Base-by-base conservation (phyloP, 1,284 basidiomycete genomes). In the Rhodotorula mucilaginosa region DNA sequence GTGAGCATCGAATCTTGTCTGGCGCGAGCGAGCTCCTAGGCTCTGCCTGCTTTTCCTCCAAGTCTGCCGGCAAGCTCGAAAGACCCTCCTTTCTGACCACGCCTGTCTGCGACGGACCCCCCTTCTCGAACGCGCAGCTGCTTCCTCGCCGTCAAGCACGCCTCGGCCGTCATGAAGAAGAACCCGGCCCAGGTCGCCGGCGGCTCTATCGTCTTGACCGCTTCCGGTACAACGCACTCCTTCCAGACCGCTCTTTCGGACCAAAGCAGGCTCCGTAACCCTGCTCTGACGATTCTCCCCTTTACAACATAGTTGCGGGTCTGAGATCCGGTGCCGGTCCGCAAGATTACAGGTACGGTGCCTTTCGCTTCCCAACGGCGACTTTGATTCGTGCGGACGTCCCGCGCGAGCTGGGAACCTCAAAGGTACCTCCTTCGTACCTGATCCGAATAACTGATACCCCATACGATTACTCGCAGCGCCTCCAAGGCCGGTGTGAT, bases 401-500 rank as follows among this genome's bases (percentile, higher is more conserved):
- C 39, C 39, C 39, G 10, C 39, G 39, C 39, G 39, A 44, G 39
- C 39, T 39, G 39, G 10, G 39, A 39, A 12, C 6, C 12, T 34
- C 34, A 34, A 34, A 34, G 34, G 39, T 39, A 39, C 39, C 39
- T 39, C 39, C 39, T 39, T 8, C 39, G 39, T 12, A 5, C 5
- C 23, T 58, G 57, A 44, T 44, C 6, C 7, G 7, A 12, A 8
- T 21, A 10, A 8, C 8, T 5, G 39, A 39, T 39, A 8, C 10
- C 39, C 39, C 39, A 44, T 44, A 44, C 12, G 7, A 23, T 12
- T 5, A 1, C 23, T 3, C 2, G 5, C 79, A 92, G 91, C 93
- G 92, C 92, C 59, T 92, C 90, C 77, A 95, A 95, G 83, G 90
- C 92, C 39, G 92, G 89, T 12, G 91, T 94, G 48, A 92, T 93